phyloP scores from a whole-genome alignment of 2,329 filamentous ascomycete genomes.

The Ampelomyces quisqualis region DNA sequence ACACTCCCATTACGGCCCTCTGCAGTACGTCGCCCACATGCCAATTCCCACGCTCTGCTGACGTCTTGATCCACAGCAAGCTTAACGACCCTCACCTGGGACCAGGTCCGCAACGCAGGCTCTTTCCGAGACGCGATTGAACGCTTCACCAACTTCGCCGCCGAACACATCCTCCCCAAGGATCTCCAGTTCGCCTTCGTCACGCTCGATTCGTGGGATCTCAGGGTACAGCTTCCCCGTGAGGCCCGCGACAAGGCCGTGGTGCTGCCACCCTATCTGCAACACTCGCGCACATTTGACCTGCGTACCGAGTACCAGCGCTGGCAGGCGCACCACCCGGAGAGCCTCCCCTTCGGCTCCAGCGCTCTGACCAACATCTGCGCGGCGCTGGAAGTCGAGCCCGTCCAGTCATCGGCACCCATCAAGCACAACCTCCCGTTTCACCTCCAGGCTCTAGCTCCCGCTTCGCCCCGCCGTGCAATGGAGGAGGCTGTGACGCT shows the following conservation, averaged over 20 bases:
- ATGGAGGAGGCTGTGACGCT: slow-evolving; percentile 98
- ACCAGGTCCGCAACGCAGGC: slow-evolving; percentile 95
- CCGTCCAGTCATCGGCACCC: slow-evolving; percentile 92
- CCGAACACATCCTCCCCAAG: slow-evolving; percentile 85
- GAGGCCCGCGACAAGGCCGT: slow-evolving; percentile 98
- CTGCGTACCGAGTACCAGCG: slow-evolving; percentile 95
- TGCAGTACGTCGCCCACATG: slow-evolving; percentile 72
- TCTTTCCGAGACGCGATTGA: slow-evolving; percentile 96
- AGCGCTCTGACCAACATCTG: slow-evolving; percentile 97
- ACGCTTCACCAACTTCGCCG: slow-evolving; percentile 90
- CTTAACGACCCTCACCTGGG: slow-evolving; percentile 96
- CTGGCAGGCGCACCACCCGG: slow-evolving; percentile 97
- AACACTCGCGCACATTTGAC: slow-evolving; percentile 97
- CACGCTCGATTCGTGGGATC: slow-evolving; percentile 96
- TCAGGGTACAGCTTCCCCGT: slow-evolving; percentile 93
- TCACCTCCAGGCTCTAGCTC: slow-evolving; percentile 92
- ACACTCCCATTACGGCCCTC: slow-evolving; percentile 95
- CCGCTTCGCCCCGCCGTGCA: slow-evolving; percentile 89
- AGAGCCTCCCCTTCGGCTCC: slow-evolving; percentile 93
- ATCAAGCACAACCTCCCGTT: slow-evolving; percentile 99
- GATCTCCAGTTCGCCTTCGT: slow-evolving; percentile 98
- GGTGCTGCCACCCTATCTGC: slow-evolving; percentile 91
- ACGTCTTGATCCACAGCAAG: slow-evolving; percentile 64
- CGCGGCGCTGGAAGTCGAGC: slow-evolving; percentile 95
- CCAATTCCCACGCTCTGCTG: slow-evolving; percentile 23